Percentiles rank a stretch among this genome's conserved stretches.
phyloP scores from a whole-genome alignment of 805 yeast genomes.

The Candida chauliodis region DNA sequence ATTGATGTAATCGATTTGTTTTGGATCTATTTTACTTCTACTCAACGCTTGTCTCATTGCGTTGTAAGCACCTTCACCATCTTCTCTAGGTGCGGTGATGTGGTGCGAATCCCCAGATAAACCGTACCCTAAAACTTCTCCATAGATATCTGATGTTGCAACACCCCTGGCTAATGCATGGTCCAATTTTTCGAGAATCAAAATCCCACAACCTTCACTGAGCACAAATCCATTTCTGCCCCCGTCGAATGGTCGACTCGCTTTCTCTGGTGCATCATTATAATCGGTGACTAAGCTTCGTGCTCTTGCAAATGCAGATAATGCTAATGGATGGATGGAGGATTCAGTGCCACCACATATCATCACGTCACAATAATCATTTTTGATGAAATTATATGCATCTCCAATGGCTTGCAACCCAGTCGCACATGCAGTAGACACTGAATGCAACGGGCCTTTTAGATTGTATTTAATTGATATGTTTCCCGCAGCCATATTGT shows the following conservation, averaged over 20 bases:
- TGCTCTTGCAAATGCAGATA: constrained; percentile 90
- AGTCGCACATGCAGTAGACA: constrained; percentile 95
- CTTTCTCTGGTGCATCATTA: constrained; percentile 57
- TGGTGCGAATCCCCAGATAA: constrained; percentile 88
- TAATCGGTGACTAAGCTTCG: constrained; percentile 66
- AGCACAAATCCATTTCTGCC: constrained; percentile 83
- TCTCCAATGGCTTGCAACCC: constrained; percentile 94
- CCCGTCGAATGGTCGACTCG: constrained; percentile 86
- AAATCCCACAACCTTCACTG: constrained; percentile 87
- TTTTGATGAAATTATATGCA: constrained; percentile 74
- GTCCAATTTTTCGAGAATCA: constrained; percentile 71
- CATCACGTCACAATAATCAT: constrained; percentile 81
- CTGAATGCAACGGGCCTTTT: constrained; percentile 84
- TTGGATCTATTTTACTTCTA: constrained; percentile 44
- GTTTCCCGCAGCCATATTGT: constrained; percentile 94
- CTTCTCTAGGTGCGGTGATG: constrained; percentile 83
- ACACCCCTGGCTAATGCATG: constrained; percentile 66
- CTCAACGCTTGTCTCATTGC: constrained; percentile 78
- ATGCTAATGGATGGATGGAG: constrained; percentile 76
- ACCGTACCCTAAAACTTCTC: constrained; percentile 86
- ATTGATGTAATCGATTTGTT: constrained; percentile 70
- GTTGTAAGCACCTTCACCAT: constrained; percentile 79
- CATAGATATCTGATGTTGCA: constrained; percentile 57
- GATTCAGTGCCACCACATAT: constrained; percentile 95
- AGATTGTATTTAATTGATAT: constrained; percentile 75